Conservation (phyloP, 768 basidiomycete species). For the Suillus alpinus region DNA sequence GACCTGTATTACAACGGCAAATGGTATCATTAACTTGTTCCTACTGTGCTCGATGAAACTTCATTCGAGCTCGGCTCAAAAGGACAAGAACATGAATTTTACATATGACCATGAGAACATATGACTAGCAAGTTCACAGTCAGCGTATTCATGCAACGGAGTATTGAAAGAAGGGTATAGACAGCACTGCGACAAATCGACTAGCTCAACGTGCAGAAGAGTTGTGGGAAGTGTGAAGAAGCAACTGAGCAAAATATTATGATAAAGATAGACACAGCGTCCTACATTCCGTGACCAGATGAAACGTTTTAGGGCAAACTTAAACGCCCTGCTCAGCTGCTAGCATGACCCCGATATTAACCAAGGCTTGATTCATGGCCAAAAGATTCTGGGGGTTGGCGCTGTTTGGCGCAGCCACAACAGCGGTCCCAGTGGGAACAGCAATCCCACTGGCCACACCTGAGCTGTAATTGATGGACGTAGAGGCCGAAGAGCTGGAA, state of each 20-base stretch:
- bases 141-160: neutral
- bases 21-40: neutral
- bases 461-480: conserved; percentile 17
- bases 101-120: neutral
- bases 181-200: neutral
- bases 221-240: neutral
- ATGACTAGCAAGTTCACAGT: neutral
- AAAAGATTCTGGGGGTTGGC: conserved; percentile 33
- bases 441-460: conserved; percentile 24
- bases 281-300: neutral
- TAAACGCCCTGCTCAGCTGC: conserved; percentile 5
- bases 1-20: neutral
- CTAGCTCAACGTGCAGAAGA: neutral
- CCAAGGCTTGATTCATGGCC: conserved; percentile 33
- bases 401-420: conserved; percentile 30
- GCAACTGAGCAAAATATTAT: neutral
- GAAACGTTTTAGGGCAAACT: neutral
- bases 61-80: neutral
- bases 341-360: conserved; percentile 30
- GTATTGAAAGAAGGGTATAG: neutral
- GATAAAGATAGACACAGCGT: neutral
- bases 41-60: neutral
- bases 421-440: conserved; percentile 15
- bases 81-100: neutral
- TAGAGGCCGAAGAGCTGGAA: conserved; percentile 18